These are phyloP conservation scores for Vachellia collinsii DNA, from an alignment of 306 rosid species.

Conservation along the genomic window DNA sequence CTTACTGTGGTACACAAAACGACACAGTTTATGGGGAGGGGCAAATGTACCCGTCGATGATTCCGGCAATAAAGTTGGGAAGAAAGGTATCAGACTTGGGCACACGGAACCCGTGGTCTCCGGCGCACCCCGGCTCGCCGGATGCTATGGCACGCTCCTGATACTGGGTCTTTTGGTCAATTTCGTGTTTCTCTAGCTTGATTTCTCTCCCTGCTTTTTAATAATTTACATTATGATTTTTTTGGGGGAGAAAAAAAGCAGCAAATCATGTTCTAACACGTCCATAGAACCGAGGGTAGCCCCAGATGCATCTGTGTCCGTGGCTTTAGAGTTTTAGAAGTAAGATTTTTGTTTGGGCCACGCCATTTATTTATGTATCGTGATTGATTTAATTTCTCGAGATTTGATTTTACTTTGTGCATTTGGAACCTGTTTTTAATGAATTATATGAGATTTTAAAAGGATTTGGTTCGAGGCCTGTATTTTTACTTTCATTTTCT, in stretches of 20 bases:
- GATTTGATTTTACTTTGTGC: no score
- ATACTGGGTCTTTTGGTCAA: constrained; percentile 32
- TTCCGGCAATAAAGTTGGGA: constrained; percentile 39
- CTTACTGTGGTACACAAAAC: constrained; percentile 63
- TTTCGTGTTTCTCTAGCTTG: not conserved
- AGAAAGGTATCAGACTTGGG: constrained; percentile 57
- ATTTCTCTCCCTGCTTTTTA: not conserved
- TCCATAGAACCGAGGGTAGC: not conserved
- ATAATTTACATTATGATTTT: not conserved
- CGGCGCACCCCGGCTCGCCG: constrained; percentile 39
- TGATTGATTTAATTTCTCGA: no score
- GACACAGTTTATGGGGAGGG: constrained; percentile 53
- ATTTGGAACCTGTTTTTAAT: not conserved
- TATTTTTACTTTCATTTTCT: not conserved
- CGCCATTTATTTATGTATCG: not conserved
- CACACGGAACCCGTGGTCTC: constrained; percentile 10
- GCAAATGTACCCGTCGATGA: constrained; percentile 51
- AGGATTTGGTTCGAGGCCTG: not conserved
- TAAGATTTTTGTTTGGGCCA: not conserved
- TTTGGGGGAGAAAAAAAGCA: not conserved
- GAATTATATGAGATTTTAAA: not conserved
- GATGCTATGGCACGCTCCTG: constrained; percentile 37
- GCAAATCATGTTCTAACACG: not conserved
- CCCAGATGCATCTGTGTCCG: not conserved
- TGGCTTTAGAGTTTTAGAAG: not conserved